Evolutionary conservation across 352 stramenopile genomes (phyloP).

Genomic region (Phytophthora sp.): DNA sequence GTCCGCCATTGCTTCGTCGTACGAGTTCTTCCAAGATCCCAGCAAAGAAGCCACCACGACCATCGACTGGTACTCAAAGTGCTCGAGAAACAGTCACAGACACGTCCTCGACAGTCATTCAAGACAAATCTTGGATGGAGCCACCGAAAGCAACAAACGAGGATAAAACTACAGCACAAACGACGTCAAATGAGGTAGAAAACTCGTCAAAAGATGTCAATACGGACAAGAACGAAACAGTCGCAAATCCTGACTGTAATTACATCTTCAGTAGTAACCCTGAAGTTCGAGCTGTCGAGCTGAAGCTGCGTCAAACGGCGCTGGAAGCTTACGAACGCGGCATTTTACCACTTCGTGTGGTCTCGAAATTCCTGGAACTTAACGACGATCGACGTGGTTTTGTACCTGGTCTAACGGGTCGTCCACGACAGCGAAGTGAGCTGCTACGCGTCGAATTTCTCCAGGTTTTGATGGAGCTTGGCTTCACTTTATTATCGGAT

Average conservation of each 20-base stretch:
- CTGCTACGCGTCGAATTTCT: constrained; percentile 91
- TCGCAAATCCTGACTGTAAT: constrained; percentile 61
- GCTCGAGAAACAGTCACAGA: constrained; percentile 20
- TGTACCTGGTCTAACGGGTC: constrained; percentile 12
- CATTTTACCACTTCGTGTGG: constrained; percentile 67
- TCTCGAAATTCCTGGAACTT: constrained; percentile 77
- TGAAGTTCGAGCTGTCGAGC: constrained; percentile 80
- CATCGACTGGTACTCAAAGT: constrained; percentile 22
- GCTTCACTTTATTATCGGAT: constrained; percentile 82
- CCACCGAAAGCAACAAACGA: neutral
- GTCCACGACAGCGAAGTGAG: constrained; percentile 36
- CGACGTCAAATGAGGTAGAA: neutral
- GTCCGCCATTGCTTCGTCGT: constrained; percentile 22
- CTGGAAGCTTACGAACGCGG: constrained; percentile 74
- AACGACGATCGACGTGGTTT: constrained; percentile 28
- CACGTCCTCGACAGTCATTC: neutral
- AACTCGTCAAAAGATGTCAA: neutral
- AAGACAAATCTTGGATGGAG: constrained; percentile 17
- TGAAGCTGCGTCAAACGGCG: constrained; percentile 82
- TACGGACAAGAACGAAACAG: no score
- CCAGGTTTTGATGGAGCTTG: constrained; percentile 93
- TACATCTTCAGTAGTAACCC: constrained; percentile 87
- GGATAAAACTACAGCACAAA: neutral
- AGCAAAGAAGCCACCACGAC: constrained; percentile 17
- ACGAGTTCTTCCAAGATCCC: constrained; percentile 6